Percentiles rank a stretch among this genome's conserved stretches.
phyloP scores from a whole-genome alignment of 1,139 yeast genomes.

The Insectozyma bohioensis region DNA sequence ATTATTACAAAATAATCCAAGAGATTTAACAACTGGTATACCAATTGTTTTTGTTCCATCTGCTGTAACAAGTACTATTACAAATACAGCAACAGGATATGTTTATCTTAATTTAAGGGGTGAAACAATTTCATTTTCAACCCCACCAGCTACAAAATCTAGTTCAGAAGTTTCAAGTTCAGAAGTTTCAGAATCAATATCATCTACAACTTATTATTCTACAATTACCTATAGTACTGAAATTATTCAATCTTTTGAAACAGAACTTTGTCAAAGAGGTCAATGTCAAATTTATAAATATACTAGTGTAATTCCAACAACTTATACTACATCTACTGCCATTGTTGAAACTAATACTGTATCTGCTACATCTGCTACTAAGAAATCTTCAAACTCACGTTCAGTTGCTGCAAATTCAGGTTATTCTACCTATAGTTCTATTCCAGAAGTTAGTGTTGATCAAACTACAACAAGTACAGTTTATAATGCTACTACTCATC shows the following conservation, averaged over 20 bases:
- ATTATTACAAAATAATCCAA: conserved; percentile 25
- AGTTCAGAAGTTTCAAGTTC: too few relatives aligned
- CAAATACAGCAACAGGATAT: conserved; percentile 6
- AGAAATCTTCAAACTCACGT: too few relatives aligned
- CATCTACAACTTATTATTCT: conserved; percentile 1
- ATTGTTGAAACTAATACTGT: conserved; percentile 2
- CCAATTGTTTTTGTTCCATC: conserved; percentile 33
- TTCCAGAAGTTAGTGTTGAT: conserved; percentile 12
- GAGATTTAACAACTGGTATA: conserved; percentile 27
- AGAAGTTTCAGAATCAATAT: not conserved
- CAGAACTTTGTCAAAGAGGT: conserved; percentile 15
- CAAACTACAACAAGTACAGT: conserved; percentile 26
- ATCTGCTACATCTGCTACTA: not conserved
- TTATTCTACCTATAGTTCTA: not conserved
- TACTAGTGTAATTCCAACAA: conserved; percentile 14
- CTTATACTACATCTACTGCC: conserved; percentile 16
- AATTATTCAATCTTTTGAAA: conserved; percentile 12
- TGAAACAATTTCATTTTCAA: not conserved
- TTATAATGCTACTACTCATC: conserved; percentile 25
- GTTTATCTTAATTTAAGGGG: conserved; percentile 1
- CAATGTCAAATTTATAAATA: conserved; percentile 12
- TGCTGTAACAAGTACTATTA: conserved; percentile 7
- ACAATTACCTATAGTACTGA: conserved; percentile 5
- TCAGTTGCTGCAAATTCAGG: not conserved
- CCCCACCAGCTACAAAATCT: conserved; percentile 2